Conservation (phyloP, 306 rosid genomes). For the Purshia tridentata region DNA sequence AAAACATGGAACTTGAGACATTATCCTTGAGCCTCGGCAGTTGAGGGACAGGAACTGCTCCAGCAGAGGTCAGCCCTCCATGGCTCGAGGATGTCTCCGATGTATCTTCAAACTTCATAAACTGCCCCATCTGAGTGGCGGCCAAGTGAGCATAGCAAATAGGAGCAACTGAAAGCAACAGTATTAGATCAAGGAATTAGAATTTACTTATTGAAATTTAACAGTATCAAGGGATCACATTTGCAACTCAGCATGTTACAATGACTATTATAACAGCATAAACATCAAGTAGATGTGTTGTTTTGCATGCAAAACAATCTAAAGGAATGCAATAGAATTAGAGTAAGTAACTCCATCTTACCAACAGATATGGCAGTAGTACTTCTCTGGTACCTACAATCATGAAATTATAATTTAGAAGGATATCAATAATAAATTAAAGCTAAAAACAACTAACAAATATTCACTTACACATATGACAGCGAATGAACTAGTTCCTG, state of each 20-base stretch:
- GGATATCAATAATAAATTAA: not conserved
- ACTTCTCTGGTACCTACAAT: constrained; percentile 87
- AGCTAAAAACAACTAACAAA: not conserved
- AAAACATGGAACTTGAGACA: constrained; percentile 73
- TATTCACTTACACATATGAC: constrained; percentile 82
- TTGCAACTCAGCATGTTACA: not conserved
- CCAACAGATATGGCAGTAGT: constrained; percentile 95
- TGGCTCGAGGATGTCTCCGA: constrained; percentile 87
- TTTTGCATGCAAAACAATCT: not conserved
- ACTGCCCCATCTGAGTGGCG: constrained; percentile 71
- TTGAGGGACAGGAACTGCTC: constrained; percentile 72
- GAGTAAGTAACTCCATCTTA: constrained; percentile 21
- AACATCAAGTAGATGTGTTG: not conserved
- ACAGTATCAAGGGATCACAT: not conserved
- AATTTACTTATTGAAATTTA: not conserved
- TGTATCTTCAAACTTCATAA: constrained; percentile 71
- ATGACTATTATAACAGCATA: not conserved
- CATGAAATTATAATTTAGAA: constrained; percentile 1
- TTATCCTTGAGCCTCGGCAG: constrained; percentile 56
- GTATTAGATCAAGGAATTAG: not conserved
- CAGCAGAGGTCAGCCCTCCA: constrained; percentile 55
- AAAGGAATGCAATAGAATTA: not conserved
- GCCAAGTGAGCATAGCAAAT: constrained; percentile 92
- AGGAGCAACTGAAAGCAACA: constrained; percentile 72
- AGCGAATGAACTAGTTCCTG: constrained; percentile 91